Conservation (phyloP, 2,329 filamentous ascomycete species). For the Botryotinia convoluta region DNA sequence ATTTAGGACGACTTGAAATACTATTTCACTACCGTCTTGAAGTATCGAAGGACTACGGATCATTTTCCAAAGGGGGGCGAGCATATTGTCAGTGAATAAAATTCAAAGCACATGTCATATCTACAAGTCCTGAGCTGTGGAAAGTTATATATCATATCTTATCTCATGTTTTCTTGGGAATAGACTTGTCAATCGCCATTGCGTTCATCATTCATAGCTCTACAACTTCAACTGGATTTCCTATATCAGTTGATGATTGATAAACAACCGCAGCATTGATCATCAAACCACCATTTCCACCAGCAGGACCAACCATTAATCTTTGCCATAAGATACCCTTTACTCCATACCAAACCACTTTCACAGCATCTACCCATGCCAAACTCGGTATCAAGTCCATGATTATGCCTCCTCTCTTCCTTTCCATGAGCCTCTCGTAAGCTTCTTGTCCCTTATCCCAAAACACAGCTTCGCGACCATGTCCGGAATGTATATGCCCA, state of each 20-base stretch:
- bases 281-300: conserved; percentile 49
- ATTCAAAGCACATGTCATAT: not conserved
- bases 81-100: not conserved
- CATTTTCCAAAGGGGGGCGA: too few species aligned
- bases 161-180: not conserved
- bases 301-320: conserved; percentile 53
- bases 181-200: not conserved
- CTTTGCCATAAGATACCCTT: conserved; percentile 56
- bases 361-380: conserved; percentile 50
- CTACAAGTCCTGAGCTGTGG: not conserved
- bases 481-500: conserved; percentile 63
- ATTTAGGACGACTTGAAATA: not conserved
- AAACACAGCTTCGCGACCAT: conserved; percentile 56
- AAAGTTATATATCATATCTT: not conserved
- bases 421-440: conserved; percentile 37
- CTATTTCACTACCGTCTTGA: not conserved
- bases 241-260: conserved; percentile 47
- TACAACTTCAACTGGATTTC: conserved; percentile 42
- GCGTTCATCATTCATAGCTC: conserved; percentile 28
- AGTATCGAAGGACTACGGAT: not conserved
- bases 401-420: conserved; percentile 39
- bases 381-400: conserved; percentile 33
- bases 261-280: conserved; percentile 60
- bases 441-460: conserved; percentile 58
- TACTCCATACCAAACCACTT: conserved; percentile 51